A percentile compares a stretch with the other conserved stretches of the same genome.
Evolutionary conservation across 805 yeast species (phyloP).

Genomic region (Kodamaea kaohsiungensis): DNA sequence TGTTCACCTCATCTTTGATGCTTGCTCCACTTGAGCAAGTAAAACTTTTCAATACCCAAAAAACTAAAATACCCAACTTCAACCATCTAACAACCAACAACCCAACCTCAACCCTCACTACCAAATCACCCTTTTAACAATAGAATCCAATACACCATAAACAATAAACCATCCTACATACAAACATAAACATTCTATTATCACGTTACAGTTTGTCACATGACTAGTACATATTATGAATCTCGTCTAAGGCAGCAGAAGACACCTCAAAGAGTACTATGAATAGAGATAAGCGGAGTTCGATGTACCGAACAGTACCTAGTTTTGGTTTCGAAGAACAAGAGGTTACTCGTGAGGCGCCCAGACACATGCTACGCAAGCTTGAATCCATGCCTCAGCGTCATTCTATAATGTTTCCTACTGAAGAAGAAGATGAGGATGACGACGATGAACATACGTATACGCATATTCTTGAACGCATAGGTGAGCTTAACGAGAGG

Average conservation of each 20-base stretch:
- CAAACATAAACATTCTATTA: neutral
- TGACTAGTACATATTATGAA: neutral
- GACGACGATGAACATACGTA: neutral
- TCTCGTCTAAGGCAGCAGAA: neutral
- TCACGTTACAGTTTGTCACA: neutral
- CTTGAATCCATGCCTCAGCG: conserved; percentile 2
- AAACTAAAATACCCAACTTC: neutral
- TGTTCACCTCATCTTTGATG: too few species aligned
- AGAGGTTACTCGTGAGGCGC: neutral
- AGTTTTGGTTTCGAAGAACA: conserved; percentile 1
- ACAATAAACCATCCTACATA: neutral
- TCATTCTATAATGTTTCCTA: conserved; percentile 1
- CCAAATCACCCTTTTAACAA: neutral
- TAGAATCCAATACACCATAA: neutral
- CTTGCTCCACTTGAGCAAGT: too few species aligned
- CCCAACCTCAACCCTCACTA: neutral
- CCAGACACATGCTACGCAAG: neutral
- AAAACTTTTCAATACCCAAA: too few species aligned
- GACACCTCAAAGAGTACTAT: neutral
- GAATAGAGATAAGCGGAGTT: conserved; percentile 3
- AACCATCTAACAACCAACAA: neutral
- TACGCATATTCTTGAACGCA: conserved; percentile 5
- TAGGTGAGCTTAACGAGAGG: conserved; percentile 8
- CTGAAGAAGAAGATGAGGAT: conserved; percentile 2
- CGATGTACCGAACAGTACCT: conserved; percentile 4